Base-by-base conservation (phyloP, 345 rosid species). In the Eucalyptus regnans region DNA sequence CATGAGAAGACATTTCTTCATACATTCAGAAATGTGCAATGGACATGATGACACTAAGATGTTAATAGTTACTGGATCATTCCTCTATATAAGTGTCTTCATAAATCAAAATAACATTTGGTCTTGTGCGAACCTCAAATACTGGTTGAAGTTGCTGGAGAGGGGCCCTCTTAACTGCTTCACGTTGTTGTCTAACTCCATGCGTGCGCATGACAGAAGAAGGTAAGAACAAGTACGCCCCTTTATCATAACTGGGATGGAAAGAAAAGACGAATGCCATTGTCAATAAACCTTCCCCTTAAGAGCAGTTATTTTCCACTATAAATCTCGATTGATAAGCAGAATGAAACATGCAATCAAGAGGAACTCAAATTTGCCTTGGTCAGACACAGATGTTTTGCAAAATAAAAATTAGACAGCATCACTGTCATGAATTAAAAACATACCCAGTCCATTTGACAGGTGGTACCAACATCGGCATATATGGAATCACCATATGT, bases 401-500 rank as follows among this genome's bases (percentile, higher is more conserved):
- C 87, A 86, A 86, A 62, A 17, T 50, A 20, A 51, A 86, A 50
- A 51, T 52, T 31, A 52, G 87, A 86, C 87, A 51, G 60, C 27
- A 71, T 71, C 81, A 71, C 23, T 71, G 44, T 33, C 89, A 60
- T 79, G 89, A 89, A 86, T 87, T 86, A 52, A 43, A 89, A 88
- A 51, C 91, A 89, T 97, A 98, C 99, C 99, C 95, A 52, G 96
- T 94, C 99, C 99, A 98, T 89, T 94, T 95, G 92, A 96, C 94
- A 44, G 99, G 99, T 50, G 99, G 99, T 88, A 98, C 95, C 96
- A 98, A 90, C 99, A 98, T 98, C 92, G 99, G 99, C 99, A 97
- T 97, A 91, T 96, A 97, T 90, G 99, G 99, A 89, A 98, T 95
- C 91, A 98, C 98, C 95, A 97, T 94, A 94, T 97, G 97, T 91